Conservation (phyloP, 495 filamentous ascomycete species). For the Aspergillus indologenus region DNA sequence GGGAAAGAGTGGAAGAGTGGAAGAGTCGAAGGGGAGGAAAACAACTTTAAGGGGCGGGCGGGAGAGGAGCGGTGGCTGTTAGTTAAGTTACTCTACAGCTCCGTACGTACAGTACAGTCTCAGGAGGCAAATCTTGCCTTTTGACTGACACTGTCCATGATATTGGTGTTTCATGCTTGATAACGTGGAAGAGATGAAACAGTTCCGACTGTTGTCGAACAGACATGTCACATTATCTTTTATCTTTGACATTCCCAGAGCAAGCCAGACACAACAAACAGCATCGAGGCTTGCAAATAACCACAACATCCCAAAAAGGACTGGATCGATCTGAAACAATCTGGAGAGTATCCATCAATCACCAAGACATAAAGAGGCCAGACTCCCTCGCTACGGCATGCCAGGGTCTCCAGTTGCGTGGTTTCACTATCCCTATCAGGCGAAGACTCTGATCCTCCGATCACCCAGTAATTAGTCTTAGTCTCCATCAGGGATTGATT, state of each 20-base stretch:
- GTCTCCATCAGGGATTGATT: no score
- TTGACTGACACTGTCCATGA: no score
- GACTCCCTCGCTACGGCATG: not conserved
- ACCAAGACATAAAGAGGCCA: not conserved
- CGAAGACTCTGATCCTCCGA: not conserved
- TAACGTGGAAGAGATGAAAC: no score
- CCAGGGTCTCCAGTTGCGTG: not conserved
- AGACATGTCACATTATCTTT: no score
- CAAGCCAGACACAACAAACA: no score
- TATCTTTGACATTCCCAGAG: no score
- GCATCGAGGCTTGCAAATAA: not conserved
- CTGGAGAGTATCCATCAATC: not conserved
- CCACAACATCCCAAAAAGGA: not conserved
- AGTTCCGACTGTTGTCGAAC: no score
- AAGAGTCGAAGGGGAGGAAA: not conserved
- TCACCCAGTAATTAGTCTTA: not conserved
- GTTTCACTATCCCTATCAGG: not conserved
- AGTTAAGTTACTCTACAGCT: no score
- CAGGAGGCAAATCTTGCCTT: not conserved
- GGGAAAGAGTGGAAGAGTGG: no score
- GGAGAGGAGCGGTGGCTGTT: not conserved
- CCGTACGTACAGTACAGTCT: not conserved
- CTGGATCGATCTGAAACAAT: not conserved
- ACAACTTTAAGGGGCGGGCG: no score
- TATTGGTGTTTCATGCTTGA: no score